Conservation (phyloP, 148 eudicot genomes). For the Cornus florida region DNA sequence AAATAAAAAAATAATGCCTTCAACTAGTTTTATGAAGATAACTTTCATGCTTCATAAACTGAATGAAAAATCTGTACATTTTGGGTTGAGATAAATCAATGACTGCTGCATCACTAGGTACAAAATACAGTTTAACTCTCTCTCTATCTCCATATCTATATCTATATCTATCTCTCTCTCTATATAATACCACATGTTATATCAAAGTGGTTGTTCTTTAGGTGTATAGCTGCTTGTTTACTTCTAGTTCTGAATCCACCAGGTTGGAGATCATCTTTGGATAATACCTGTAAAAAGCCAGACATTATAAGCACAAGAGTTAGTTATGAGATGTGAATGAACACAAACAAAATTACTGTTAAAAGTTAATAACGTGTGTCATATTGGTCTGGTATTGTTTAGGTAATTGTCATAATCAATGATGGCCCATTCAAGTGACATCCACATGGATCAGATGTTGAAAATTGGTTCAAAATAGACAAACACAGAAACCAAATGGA, state of each 20-base stretch:
- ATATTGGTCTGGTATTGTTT: too few species aligned
- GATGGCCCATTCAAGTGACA: neutral
- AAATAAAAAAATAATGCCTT: too few species aligned
- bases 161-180: neutral
- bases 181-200: neutral
- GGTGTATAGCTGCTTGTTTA: neutral
- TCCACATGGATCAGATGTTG: constrained; percentile 10
- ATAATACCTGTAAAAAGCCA: constrained; percentile 10
- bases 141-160: too few species aligned
- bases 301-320: neutral
- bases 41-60: too few species aligned
- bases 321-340: neutral
- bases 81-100: neutral
- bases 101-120: neutral
- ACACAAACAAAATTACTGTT: too few species aligned
- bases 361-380: too few species aligned
- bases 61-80: constrained; percentile 1
- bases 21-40: neutral
- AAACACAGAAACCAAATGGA: too few species aligned
- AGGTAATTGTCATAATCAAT: too few species aligned
- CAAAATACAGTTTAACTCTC: neutral
- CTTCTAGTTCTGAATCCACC: constrained; percentile 1
- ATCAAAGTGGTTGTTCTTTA: neutral
- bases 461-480: neutral
- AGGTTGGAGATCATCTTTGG: constrained; percentile 18